Evolutionary conservation across 805 yeast genomes (phyloP).

Genomic region (Wickerhamiella qilinensis): DNA sequence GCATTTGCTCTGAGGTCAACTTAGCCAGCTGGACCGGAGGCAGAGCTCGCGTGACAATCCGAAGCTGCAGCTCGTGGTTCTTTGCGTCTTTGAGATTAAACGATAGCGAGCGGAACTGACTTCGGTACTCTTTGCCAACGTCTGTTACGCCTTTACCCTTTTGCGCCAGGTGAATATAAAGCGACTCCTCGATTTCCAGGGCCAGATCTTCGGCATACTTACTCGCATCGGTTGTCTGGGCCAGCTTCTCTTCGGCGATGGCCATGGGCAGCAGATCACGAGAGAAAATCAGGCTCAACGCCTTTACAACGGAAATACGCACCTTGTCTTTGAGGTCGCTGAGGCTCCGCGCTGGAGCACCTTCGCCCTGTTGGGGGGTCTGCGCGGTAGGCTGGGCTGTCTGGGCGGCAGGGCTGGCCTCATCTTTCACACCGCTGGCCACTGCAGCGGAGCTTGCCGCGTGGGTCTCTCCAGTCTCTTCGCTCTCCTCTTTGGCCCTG

Average conservation of each 20-base stretch:
- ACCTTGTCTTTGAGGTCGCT: conserved; percentile 22
- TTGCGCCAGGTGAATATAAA: conserved; percentile 26
- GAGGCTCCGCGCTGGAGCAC: not conserved
- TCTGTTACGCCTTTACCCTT: conserved; percentile 16
- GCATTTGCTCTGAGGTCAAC: conserved; percentile 57
- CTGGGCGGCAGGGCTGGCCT: not conserved
- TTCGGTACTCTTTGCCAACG: conserved; percentile 37
- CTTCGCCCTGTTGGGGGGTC: not conserved
- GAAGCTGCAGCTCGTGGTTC: conserved; percentile 38
- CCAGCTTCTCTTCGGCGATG: conserved; percentile 12
- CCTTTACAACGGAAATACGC: conserved; percentile 36
- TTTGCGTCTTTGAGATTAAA: conserved; percentile 43
- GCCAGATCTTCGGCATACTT: conserved; percentile 28
- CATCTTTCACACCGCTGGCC: not conserved
- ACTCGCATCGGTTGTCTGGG: conserved; percentile 17
- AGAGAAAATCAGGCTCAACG: conserved; percentile 30
- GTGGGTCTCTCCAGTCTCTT: not conserved
- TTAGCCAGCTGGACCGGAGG: conserved; percentile 42
- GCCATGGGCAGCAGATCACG: conserved; percentile 24
- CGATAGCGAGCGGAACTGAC: conserved; percentile 48
- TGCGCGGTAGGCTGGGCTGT: not conserved
- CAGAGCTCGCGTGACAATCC: conserved; percentile 38
- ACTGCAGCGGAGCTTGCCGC: not conserved
- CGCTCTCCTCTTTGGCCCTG: not conserved
- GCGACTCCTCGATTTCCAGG: conserved; percentile 33